Evolutionary conservation across 2,329 filamentous ascomycete species (phyloP), one percentile per base, ranked within the genome.

Genomic region (Alternaria sp.): DNA sequence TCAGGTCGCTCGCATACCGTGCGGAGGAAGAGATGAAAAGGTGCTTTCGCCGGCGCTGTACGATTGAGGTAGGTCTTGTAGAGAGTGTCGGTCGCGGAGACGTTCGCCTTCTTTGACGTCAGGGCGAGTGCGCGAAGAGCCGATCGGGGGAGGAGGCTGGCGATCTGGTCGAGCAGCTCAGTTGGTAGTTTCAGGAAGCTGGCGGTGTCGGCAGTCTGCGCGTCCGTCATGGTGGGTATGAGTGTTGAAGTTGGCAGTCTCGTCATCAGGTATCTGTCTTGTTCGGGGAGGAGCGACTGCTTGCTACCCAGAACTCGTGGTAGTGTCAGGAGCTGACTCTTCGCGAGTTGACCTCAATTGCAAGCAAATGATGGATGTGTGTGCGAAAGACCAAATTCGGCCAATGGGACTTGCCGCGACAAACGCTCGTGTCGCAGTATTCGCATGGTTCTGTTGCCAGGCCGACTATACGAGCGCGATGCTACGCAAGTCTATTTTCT

Each of bases 131-230:
- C 51, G n/a, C 21, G 11, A 15, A 60, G 51, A 12, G 44, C 28
- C 19, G 59, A 26, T 45, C 19, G 52, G 8, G 53, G 30, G 13
- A 51, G 52, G 26, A 50, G 13, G 5, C 44, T n/a, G 13, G 52
- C 59, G 32, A 61, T 23, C 25, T 57, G 19, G 36, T 61, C 46
- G 8, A 61, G 46, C 13, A 61, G 23, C 36, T 61, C 52, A 1
- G n/a, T 50, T 25, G 52, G 52, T 25, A 57, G 13, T 17, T 36
- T 30, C 46, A 13, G 10, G 23, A 57, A 46, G 45, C 15, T 47
- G 19, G 26, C 17, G 28, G 28, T 3, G 1, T 5, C 26, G 3
- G n/a, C 1, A 47, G 19, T 9, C 12, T 47, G 53, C 26, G 17
- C 25, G 10, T 11, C 5, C 26, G 43, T 10, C 44, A 57, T 57